Base-by-base conservation (phyloP, 1,284 basidiomycete genomes). In the Ceratobasidium papillatum region DNA sequence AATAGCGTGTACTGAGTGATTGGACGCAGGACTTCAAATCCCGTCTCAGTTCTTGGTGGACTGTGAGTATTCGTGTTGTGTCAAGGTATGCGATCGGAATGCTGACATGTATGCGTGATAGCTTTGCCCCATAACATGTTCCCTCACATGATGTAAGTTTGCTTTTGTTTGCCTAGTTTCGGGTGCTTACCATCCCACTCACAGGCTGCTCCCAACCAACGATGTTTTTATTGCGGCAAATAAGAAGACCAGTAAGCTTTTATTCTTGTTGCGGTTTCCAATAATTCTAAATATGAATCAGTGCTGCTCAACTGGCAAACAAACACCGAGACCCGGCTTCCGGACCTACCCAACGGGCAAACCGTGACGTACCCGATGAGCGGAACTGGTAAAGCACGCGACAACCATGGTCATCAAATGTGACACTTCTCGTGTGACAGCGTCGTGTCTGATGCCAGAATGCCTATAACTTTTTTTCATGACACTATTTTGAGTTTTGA, bases 181-280 rank as follows among this genome's bases (percentile, higher is more conserved):
- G 19, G 52, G 14, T 19, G 5, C 30, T 54, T 36, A 73, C 11
- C 77, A 52, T 22, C 34, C 38, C n/a, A n/a, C n/a, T n/a, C 12
- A n/a, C 30, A 68, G 64, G 19, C 36, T 85, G 30, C 86, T 95
- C 17, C 91, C 94, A 3, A 87, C 92, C 77, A 90, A 89, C 0
- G 87, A 80, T 30, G 78, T 95, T 19, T 94, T 95, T 80, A 86
- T 95, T 68, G 92, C 91, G n/a, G 94, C 93, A 1, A 95, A 95
- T 79, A 87, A 84, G 52, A 88, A 93, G 76, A 89, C 91, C 1
- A 94, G 66, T 69, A 41, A 45, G 66, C 30, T 34, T 25, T 80
- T 7, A 78, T 78, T 17, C 64, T 77, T 51, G 74, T 75, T 3
- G 43, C 51, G 19, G 56, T 80, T 52, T 80, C 80, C 61, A 73